Conservation (phyloP, 164 flowering plant species). For the Tinospora cordifolia region DNA sequence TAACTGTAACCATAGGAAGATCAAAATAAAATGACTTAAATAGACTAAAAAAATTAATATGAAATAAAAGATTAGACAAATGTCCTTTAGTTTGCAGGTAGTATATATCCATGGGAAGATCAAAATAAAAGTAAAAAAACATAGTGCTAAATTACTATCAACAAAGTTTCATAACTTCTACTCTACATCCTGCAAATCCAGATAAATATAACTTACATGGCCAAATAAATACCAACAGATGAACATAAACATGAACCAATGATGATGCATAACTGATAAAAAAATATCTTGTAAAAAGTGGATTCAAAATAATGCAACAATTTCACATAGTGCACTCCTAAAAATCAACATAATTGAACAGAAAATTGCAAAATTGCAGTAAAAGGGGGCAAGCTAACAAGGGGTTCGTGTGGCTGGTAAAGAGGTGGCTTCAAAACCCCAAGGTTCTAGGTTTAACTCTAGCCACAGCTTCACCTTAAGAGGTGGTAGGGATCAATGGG, state of each 20-base stretch:
- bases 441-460: too few relatives aligned
- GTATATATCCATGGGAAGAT: too few relatives aligned
- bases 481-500: too few relatives aligned
- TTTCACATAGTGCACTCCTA: not conserved
- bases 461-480: too few relatives aligned
- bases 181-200: not conserved
- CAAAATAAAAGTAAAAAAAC: not conserved
- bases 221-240: not conserved
- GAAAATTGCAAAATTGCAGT: not conserved
- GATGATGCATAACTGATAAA: not conserved
- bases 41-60: not conserved
- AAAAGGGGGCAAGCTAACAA: too few relatives aligned
- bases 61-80: not conserved
- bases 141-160: not conserved
- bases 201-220: not conserved
- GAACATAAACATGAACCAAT: not conserved
- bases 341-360: not conserved
- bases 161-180: not conserved
- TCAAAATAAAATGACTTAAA: not conserved
- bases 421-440: too few relatives aligned
- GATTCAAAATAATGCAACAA: too few relatives aligned
- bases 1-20: constrained; percentile 45
- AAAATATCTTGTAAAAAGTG: too few relatives aligned
- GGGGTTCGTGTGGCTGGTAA: too few relatives aligned
- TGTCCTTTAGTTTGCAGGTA: not conserved